Base-by-base conservation (phyloP, 768 basidiomycete species). In the Amyloporia xantha region DNA sequence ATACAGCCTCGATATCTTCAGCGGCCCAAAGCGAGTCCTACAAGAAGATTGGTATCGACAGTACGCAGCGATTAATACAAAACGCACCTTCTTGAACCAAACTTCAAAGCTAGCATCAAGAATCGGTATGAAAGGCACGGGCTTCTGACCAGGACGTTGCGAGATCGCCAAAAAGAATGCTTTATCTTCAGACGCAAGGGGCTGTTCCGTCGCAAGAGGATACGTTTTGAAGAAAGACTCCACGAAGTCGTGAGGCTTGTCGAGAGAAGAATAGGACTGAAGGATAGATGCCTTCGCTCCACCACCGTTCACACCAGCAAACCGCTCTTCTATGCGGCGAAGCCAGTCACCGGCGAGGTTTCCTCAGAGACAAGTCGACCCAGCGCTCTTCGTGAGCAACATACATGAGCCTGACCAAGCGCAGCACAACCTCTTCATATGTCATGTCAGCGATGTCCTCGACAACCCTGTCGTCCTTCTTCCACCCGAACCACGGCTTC, bases 1-100 rank as follows among this genome's bases (percentile, higher is more conserved):
- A 96, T 36, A 99, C 93, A 12, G 94, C 95, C 53, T 98, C 96
- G 55, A 97, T 93, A 65, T 99, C 96, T 67, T 97, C 95, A 2
- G 92, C 89, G 35, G 89, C 88, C 94, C 95, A 97, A 10, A 98
- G 80, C 5, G 95, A 98, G 66, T 97, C 95, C 89, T 91, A 56
- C 19, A 44, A 52, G 53, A 37, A 21, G 49, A 40, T 61, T 28
- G 56, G 49, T 46, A 41, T 15, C 30, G 3, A 9, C 17, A 23
- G 10, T n/a, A n/a, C n/a, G n/a, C n/a, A n/a, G n/a, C n/a, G n/a
- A 12, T 27, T n/a, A 26, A 27, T 15, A 24, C 4, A 25, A 28
- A 37, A 54, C 74, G 35, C 52, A 88, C 91, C 86, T 99, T 99
- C 79, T 99, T 98, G 74, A 99, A 98, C 96, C 96, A 99, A 44